Evolutionary conservation across 2,329 filamentous ascomycete species (phyloP), one percentile per base, ranked within the genome.

Genomic region (Botrytis galanthina): DNA sequence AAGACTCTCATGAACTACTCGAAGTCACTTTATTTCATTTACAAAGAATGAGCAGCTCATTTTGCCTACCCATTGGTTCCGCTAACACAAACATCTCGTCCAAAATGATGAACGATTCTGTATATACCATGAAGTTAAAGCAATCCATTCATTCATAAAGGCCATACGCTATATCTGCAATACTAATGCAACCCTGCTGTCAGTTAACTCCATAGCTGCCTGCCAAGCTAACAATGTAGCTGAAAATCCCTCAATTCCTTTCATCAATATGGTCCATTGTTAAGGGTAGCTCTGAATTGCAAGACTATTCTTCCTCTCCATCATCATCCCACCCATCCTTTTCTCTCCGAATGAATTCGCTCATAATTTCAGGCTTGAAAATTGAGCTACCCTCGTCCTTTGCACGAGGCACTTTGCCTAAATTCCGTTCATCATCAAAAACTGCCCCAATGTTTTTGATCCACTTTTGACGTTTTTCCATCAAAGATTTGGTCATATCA

Each of bases 391-490:
- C 85, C 1, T 89, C 88, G 74, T 96, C 91, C 1, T 86, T 84
- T 35, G 81, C 83, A 1, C 90, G 85, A 26, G 94, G 94, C 60
- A 98, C 91, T 72, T 87, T 71, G 12, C 72, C 69, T 14, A 72
- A 51, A 39, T 70, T 71, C 37, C 60, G 89, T 78, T 95, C 93
- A 78, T 93, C 93, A 75, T 95, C 91, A 79, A 99, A 97, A 0
- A 98, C 94, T 0, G 93, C 92, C 0, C 94, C 93, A 77, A 99
- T 97, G 57, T 90, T 95, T 76, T 94, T 92, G 76, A 94, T 94
- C 95, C 96, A 99, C 77, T 94, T 90, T 80, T 90, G 88, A 73
- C 95, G 89, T 74, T 95, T 88, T 82, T 98, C 95, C 95, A 99
- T 98, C 39, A 99, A 86, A 62, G 91, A 95, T 81, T 94, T 91